Evolutionary conservation across 1,139 yeast genomes (phyloP).

Genomic region (Suhomyces bolitotheri): DNA sequence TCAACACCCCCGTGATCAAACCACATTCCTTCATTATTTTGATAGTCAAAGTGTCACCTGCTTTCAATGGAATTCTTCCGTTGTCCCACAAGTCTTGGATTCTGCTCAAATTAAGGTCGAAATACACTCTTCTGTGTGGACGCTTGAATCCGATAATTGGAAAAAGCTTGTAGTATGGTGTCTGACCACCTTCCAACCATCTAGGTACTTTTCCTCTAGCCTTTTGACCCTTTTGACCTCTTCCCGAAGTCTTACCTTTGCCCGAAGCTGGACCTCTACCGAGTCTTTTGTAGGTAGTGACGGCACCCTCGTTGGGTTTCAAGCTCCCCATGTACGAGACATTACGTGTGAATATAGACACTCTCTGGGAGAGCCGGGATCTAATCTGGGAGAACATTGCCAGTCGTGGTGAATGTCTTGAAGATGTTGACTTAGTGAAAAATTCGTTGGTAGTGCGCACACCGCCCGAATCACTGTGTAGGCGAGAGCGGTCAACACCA

Average conservation of each 20-base stretch:
- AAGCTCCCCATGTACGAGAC: conserved; percentile 38
- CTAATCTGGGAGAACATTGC: conserved; percentile 10
- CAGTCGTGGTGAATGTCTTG: not conserved
- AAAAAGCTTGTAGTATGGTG: conserved; percentile 84
- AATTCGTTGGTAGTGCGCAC: conserved; percentile 11
- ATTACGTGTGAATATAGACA: conserved; percentile 11
- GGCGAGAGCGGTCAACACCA: too few relatives aligned
- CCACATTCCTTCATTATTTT: conserved; percentile 71
- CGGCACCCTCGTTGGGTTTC: conserved; percentile 44
- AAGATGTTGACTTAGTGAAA: conserved; percentile 9
- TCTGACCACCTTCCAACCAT: conserved; percentile 99
- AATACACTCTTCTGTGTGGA: conserved; percentile 49
- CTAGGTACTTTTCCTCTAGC: conserved; percentile 89
- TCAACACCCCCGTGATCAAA: conserved; percentile 65
- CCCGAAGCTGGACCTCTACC: conserved; percentile 99
- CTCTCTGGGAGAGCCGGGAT: conserved; percentile 9
- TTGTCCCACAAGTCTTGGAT: conserved; percentile 63
- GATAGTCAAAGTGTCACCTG: conserved; percentile 63
- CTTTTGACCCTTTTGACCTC: conserved; percentile 99
- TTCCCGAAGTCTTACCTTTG: conserved; percentile 88
- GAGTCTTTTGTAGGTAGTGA: conserved; percentile 58
- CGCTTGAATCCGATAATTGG: conserved; percentile 89
- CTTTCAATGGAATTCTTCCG: conserved; percentile 66
- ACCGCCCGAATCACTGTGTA: too few relatives aligned
- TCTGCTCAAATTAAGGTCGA: conserved; percentile 56